A percentile compares a stretch with the other conserved stretches of the same genome.
Conservation (phyloP, 805 yeast genomes). For the Saturnispora mendoncae region DNA sequence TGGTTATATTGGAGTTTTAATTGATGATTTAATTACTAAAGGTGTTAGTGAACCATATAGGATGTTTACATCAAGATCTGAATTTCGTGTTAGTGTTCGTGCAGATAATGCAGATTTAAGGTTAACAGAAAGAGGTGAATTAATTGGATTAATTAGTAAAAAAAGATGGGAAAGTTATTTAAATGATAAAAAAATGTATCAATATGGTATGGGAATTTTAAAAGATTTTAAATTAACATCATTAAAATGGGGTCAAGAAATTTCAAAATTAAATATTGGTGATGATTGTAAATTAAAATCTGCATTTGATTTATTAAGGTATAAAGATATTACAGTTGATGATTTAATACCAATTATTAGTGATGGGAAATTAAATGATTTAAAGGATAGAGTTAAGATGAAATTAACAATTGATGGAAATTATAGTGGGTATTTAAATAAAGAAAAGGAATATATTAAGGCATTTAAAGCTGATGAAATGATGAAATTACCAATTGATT, state of each 20-base stretch:
- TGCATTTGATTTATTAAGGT: slow-evolving; percentile 67
- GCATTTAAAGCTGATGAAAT: slow-evolving; percentile 83
- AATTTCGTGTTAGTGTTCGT: slow-evolving; percentile 80
- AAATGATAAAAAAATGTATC: slow-evolving; percentile 37
- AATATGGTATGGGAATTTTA: slow-evolving; percentile 38
- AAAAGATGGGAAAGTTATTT: slow-evolving; percentile 44
- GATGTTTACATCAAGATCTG: slow-evolving; percentile 96
- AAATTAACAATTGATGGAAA: slow-evolving; percentile 72
- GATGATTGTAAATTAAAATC: slow-evolving; percentile 44
- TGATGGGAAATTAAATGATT: slow-evolving; percentile 17
- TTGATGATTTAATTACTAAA: slow-evolving; percentile 89
- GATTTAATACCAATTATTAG: slow-evolving; percentile 31
- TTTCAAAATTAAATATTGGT: slow-evolving; percentile 42
- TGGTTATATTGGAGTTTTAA: slow-evolving; percentile 85
- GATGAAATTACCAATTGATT: slow-evolving; percentile 57
- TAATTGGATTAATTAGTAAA: slow-evolving; percentile 57
- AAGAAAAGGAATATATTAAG: slow-evolving; percentile 60
- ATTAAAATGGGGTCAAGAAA: slow-evolving; percentile 48
- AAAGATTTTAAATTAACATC: slow-evolving; percentile 41
- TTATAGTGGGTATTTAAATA: slow-evolving; percentile 69
- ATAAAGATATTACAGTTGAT: slow-evolving; percentile 34
- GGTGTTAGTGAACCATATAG: slow-evolving; percentile 97
- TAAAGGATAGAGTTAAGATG: slow-evolving; percentile 40
- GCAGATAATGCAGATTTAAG: slow-evolving; percentile 92
- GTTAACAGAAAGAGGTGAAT: slow-evolving; percentile 59